phyloP scores from a whole-genome alignment of 2,329 filamentous ascomycete genomes.

The Beauveria sp. region DNA sequence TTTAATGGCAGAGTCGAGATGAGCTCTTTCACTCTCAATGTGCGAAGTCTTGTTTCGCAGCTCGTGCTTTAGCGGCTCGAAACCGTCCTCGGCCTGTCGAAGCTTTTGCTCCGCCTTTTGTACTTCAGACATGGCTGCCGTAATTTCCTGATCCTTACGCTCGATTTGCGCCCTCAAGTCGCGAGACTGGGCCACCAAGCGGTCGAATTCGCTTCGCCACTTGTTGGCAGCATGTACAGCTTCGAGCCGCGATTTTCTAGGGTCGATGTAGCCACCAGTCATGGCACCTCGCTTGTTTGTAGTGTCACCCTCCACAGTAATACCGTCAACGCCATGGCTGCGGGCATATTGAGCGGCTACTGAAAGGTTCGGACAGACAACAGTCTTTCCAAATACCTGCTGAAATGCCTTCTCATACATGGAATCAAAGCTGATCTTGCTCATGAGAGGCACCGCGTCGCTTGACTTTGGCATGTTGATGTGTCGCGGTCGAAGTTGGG shows the following conservation, averaged over 20 bases:
- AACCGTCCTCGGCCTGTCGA: constrained; percentile 71
- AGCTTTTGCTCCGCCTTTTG: constrained; percentile 76
- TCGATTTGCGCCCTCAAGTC: constrained; percentile 67
- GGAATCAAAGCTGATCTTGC: constrained; percentile 72
- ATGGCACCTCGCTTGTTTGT: constrained; percentile 93
- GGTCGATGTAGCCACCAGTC: constrained; percentile 90
- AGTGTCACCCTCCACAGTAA: constrained; percentile 90
- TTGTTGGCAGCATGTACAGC: constrained; percentile 69
- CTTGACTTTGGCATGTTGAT: constrained; percentile 75
- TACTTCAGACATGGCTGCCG: constrained; percentile 71
- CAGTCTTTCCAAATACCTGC: constrained; percentile 91
- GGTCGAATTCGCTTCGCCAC: constrained; percentile 68
- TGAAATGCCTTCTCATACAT: constrained; percentile 79
- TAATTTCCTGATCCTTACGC: constrained; percentile 80
- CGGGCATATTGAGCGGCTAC: constrained; percentile 86
- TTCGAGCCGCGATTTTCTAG: constrained; percentile 77
- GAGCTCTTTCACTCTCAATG: constrained; percentile 64
- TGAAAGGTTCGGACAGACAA: constrained; percentile 84
- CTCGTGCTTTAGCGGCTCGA: constrained; percentile 71
- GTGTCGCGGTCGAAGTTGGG: constrained; percentile 63
- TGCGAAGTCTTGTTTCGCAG: constrained; percentile 67
- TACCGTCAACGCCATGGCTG: constrained; percentile 84
- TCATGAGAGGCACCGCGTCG: constrained; percentile 80
- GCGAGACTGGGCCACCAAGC: constrained; percentile 52
- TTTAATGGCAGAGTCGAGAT: constrained; percentile 60